Evolutionary conservation across 2,329 filamentous ascomycete genomes (phyloP).

Genomic region (Penicillium sp.): DNA sequence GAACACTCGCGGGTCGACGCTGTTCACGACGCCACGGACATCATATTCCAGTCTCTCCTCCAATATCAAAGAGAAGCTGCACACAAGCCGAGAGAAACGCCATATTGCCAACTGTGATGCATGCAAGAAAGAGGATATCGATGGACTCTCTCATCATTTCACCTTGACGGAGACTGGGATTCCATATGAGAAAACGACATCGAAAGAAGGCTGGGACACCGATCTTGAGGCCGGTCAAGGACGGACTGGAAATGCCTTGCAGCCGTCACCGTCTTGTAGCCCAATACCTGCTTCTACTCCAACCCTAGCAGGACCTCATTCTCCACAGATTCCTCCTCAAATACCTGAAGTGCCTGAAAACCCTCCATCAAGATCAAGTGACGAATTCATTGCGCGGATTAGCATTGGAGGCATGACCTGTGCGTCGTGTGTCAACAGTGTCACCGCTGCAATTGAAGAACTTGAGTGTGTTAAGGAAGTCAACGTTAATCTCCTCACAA

Average conservation of each 20-base stretch:
- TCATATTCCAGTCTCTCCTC: constrained; percentile 20
- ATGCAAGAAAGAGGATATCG: constrained; percentile 45
- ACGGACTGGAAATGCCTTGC: constrained; percentile 1
- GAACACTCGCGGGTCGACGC: constrained; percentile 28
- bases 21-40: constrained; percentile 22
- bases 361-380: background rate
- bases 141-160: constrained; percentile 17
- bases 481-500: constrained; percentile 64
- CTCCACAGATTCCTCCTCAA: background rate
- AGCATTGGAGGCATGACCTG: constrained; percentile 73
- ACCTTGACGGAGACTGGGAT: constrained; percentile 13
- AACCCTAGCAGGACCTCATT: background rate
- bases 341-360: constrained; percentile 1
- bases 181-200: constrained; percentile 14
- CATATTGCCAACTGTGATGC: constrained; percentile 54
- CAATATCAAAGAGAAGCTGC: constrained; percentile 20
- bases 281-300: constrained; percentile 1
- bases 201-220: background rate
- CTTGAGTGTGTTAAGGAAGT: constrained; percentile 59
- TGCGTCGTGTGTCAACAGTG: constrained; percentile 64
- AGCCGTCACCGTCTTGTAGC: background rate
- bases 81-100: constrained; percentile 26
- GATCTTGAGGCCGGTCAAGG: background rate
- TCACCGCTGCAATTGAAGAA: constrained; percentile 60
- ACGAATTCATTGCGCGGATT: constrained; percentile 33